Evolutionary conservation across 2,329 filamentous ascomycete species (phyloP).

Genomic region (Aspergillus neoniger): DNA sequence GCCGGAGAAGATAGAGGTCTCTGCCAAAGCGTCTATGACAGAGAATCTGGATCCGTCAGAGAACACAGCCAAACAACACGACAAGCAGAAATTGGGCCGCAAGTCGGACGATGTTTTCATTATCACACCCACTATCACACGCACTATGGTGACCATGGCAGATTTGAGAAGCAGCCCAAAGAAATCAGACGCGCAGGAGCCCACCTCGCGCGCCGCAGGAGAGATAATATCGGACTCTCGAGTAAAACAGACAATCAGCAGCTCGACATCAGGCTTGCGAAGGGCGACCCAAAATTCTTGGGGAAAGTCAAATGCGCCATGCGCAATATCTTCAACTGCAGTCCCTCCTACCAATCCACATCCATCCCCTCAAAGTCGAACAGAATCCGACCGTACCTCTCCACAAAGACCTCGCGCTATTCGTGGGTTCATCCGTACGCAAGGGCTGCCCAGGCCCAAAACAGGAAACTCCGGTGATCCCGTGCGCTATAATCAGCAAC

Average conservation of each 20-base stretch:
- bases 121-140: conserved; percentile 46
- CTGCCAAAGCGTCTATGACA: conserved; percentile 25
- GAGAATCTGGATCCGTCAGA: conserved; percentile 24
- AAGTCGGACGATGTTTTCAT: conserved; percentile 38
- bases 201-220: conserved; percentile 24
- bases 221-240: conserved; percentile 33
- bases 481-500: conserved; percentile 15
- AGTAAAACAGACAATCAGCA: conserved; percentile 28
- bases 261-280: conserved; percentile 30
- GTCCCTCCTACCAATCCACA: conserved; percentile 15
- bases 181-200: conserved; percentile 16
- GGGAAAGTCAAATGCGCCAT: conserved; percentile 26
- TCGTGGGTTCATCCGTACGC: conserved; percentile 42
- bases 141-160: conserved; percentile 40
- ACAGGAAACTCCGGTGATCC: conserved; percentile 28
- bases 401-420: conserved; percentile 27
- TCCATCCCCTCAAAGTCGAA: conserved; percentile 13
- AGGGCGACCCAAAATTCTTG: conserved; percentile 27
- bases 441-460: conserved; percentile 31
- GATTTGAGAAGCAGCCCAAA: conserved; percentile 25
- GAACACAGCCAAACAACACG: conserved; percentile 17
- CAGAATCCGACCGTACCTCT: conserved; percentile 10
- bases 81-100: conserved; percentile 16
- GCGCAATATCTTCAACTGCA: conserved; percentile 24
- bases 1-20: conserved; percentile 19